phyloP scores from a whole-genome alignment of 1,284 basidiomycete species.

The Austroboletus niveus region DNA sequence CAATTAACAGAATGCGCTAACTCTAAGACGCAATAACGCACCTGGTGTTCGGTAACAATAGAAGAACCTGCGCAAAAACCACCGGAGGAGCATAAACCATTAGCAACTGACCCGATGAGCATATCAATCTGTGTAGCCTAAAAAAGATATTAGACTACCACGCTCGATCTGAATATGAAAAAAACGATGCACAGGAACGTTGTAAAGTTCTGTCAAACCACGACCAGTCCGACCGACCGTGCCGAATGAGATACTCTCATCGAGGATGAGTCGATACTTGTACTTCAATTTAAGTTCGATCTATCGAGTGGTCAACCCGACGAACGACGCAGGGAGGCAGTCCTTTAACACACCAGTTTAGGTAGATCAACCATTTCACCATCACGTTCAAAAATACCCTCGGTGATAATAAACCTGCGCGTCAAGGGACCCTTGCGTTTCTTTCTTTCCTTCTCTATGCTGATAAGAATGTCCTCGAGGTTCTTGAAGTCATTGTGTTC shows the following conservation, averaged over 20 bases:
- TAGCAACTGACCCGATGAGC: slow-evolving; percentile 85
- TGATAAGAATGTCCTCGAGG: slow-evolving; percentile 84
- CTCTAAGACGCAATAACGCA: slow-evolving; percentile 26
- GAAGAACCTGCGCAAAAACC: slow-evolving; percentile 94
- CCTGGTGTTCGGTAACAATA: slow-evolving; percentile 87
- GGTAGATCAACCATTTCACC: slow-evolving; percentile 91
- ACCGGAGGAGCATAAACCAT: slow-evolving; percentile 80
- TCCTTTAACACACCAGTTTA: slow-evolving; percentile 66
- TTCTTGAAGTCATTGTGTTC: slow-evolving; percentile 94
- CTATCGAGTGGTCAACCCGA: slow-evolving; percentile 40
- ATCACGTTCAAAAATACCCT: slow-evolving; percentile 96
- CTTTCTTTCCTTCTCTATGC: slow-evolving; percentile 84
- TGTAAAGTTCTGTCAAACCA: slow-evolving; percentile 92
- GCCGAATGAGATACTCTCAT: slow-evolving; percentile 94
- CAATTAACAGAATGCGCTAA: not conserved
- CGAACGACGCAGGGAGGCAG: not conserved
- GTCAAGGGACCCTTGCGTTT: slow-evolving; percentile 83
- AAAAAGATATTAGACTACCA: slow-evolving; percentile 3
- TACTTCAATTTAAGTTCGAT: slow-evolving; percentile 93
- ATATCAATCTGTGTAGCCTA: slow-evolving; percentile 77
- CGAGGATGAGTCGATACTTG: slow-evolving; percentile 94
- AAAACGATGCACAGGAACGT: slow-evolving; percentile 68
- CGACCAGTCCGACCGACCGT: slow-evolving; percentile 91
- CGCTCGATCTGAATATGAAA: not conserved
- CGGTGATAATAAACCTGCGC: slow-evolving; percentile 93